Conservation (phyloP, 1,284 basidiomycete species). For the Heliocybe sulcata region DNA sequence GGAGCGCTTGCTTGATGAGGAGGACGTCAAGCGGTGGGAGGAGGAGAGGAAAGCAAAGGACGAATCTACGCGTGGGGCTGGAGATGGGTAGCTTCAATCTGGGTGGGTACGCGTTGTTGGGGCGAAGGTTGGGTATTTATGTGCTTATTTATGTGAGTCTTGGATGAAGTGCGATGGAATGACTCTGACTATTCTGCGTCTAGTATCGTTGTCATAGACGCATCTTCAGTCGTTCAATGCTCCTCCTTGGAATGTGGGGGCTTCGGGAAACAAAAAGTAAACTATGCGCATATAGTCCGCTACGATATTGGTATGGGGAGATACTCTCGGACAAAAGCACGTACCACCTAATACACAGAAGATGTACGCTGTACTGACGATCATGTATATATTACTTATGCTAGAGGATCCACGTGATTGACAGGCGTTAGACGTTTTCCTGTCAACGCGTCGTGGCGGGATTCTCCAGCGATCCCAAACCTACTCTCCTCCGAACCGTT, state of each 20-base stretch:
- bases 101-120: too few relatives aligned
- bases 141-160: conserved; percentile 2
- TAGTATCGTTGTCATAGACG: too few relatives aligned
- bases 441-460: too few relatives aligned
- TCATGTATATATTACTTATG: neutral
- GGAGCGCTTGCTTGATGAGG: neutral
- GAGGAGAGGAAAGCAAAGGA: neutral
- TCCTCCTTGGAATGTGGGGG: neutral
- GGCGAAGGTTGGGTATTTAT: neutral
- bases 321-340: neutral
- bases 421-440: neutral
- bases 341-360: neutral
- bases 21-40: neutral
- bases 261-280: neutral
- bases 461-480: too few relatives aligned
- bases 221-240: too few relatives aligned
- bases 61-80: neutral
- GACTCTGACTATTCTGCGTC: too few relatives aligned
- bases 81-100: too few relatives aligned
- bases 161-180: neutral
- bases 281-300: neutral
- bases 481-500: too few relatives aligned
- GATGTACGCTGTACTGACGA: neutral
- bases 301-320: neutral
- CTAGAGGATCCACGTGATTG: neutral